A percentile compares a stretch with the other conserved stretches of the same genome.
Evolutionary conservation across 305 asterid species (phyloP).

Genomic region (Petunia hybrid): DNA sequence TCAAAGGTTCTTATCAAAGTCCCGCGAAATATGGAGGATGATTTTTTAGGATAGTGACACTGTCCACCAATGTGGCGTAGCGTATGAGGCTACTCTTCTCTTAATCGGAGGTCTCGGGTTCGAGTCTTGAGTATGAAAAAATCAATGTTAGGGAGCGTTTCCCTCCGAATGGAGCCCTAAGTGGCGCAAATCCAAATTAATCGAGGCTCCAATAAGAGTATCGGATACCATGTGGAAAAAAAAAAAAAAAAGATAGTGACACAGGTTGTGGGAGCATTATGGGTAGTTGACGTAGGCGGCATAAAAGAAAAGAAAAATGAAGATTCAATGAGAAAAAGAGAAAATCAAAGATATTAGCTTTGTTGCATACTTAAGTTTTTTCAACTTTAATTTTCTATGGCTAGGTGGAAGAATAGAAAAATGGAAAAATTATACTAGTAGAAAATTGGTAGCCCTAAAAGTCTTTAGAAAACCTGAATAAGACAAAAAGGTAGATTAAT

Average conservation of each 20-base stretch:
- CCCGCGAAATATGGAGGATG: slow-evolving; percentile 41
- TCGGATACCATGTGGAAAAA: too few relatives aligned
- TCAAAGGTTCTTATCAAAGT: slow-evolving; percentile 21
- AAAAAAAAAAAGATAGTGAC: background rate
- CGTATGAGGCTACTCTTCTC: too few relatives aligned
- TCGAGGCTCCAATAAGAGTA: too few relatives aligned
- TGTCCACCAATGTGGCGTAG: too few relatives aligned
- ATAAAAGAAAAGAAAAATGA: slow-evolving; percentile 8
- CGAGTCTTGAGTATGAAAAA: too few relatives aligned
- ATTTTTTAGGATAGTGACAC: slow-evolving; percentile 3
- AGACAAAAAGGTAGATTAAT: slow-evolving; percentile 31
- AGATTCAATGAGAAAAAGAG: background rate
- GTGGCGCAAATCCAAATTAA: too few relatives aligned
- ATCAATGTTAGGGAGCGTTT: too few relatives aligned
- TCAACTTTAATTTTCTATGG: slow-evolving; percentile 41
- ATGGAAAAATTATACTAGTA: background rate
- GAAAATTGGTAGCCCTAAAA: slow-evolving; percentile 30
- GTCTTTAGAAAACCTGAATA: slow-evolving; percentile 38
- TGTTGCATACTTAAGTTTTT: background rate
- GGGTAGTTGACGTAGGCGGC: slow-evolving; percentile 27
- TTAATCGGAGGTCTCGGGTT: too few relatives aligned
- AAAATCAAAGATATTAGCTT: background rate
- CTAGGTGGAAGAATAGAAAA: slow-evolving; percentile 22
- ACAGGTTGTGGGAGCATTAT: slow-evolving; percentile 24
- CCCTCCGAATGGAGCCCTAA: too few relatives aligned